A percentile compares a stretch with the other conserved stretches of the same genome.
phyloP scores from a whole-genome alignment of 1,284 basidiomycete genomes.

The Gomphus bonarii region DNA sequence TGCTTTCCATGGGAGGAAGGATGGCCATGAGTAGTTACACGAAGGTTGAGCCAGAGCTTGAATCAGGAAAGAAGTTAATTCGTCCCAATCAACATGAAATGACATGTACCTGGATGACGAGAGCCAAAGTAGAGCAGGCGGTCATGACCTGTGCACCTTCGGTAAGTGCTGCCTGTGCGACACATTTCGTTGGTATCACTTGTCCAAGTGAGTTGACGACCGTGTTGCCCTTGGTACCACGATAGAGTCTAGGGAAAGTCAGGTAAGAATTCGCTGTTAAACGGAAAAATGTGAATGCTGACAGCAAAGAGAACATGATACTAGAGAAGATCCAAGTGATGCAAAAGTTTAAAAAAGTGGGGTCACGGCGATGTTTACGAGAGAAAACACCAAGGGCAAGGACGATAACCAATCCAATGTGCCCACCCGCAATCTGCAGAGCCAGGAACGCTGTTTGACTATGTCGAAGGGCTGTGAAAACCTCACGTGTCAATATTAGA shows the following conservation, averaged over 20 bases:
- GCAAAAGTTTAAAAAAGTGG: conserved; percentile 28
- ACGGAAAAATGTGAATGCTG: not conserved
- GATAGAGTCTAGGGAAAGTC: conserved; percentile 1
- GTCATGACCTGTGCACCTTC: conserved; percentile 10
- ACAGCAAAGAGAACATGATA: conserved; percentile 25
- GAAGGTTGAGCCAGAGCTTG: conserved; percentile 6
- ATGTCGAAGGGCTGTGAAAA: not conserved
- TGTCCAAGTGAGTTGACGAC: not conserved
- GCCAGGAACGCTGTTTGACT: conserved; percentile 18
- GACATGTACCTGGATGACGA: conserved; percentile 3
- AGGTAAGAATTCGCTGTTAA: not conserved
- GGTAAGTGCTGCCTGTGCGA: conserved; percentile 5
- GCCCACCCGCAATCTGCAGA: conserved; percentile 22
- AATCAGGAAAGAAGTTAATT: not conserved
- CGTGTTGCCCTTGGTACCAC: conserved; percentile 4
- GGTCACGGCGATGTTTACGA: conserved; percentile 21
- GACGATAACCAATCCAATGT: conserved; percentile 21
- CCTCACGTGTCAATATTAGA: too few relatives aligned
- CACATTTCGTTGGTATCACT: not conserved
- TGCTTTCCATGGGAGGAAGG: not conserved
- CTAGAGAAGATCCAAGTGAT: conserved; percentile 26
- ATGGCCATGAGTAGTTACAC: not conserved
- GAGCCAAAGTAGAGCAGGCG: conserved; percentile 3
- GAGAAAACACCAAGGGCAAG: conserved; percentile 22
- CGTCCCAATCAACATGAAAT: not conserved